phyloP scores from a whole-genome alignment of 2,329 filamentous ascomycete genomes.

The Paraphoma sp. region DNA sequence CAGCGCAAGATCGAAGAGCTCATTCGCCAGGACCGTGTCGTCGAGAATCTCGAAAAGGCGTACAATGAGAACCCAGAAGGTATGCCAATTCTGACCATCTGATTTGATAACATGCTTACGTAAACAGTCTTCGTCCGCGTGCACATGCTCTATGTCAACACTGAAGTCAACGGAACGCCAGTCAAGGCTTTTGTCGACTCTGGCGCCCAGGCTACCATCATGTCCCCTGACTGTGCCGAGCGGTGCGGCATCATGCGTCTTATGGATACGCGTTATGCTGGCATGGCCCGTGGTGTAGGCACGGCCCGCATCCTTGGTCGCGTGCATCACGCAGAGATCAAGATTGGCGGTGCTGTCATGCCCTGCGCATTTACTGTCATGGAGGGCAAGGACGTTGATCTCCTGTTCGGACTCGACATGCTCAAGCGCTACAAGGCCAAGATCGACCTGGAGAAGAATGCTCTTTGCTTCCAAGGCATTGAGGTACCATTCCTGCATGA shows the following conservation, averaged over 20 bases:
- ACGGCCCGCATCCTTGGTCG: slow-evolving; percentile 94
- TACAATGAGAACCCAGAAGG: slow-evolving; percentile 98
- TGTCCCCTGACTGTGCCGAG: slow-evolving; percentile 93
- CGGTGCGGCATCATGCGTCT: slow-evolving; percentile 95
- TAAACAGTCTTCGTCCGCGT: slow-evolving; percentile 85
- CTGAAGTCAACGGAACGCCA: slow-evolving; percentile 89
- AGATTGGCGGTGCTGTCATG: slow-evolving; percentile 84
- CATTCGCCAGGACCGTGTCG: slow-evolving; percentile 91
- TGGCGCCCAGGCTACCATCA: slow-evolving; percentile 96
- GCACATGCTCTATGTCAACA: slow-evolving; percentile 94
- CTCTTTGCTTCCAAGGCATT: slow-evolving; percentile 84
- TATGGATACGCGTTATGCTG: slow-evolving; percentile 89
- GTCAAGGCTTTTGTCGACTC: slow-evolving; percentile 98
- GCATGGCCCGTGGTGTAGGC: slow-evolving; percentile 90
- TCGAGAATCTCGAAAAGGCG: slow-evolving; percentile 94
- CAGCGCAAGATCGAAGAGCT: slow-evolving; percentile 95
- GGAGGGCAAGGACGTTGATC: slow-evolving; percentile 96
- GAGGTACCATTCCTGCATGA: slow-evolving; percentile 91
- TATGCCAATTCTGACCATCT: slow-evolving; percentile 52
- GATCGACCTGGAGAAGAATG: slow-evolving; percentile 86
- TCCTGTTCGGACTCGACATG: slow-evolving; percentile 95
- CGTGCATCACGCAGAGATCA: slow-evolving; percentile 94
- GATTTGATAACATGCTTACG: slow-evolving; percentile 19
- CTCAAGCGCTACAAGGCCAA: slow-evolving; percentile 92
- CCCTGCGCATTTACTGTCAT: slow-evolving; percentile 98